These are phyloP conservation scores for Quercus ilex DNA, from an alignment of 306 rosid genomes.

Conservation along the genomic window DNA sequence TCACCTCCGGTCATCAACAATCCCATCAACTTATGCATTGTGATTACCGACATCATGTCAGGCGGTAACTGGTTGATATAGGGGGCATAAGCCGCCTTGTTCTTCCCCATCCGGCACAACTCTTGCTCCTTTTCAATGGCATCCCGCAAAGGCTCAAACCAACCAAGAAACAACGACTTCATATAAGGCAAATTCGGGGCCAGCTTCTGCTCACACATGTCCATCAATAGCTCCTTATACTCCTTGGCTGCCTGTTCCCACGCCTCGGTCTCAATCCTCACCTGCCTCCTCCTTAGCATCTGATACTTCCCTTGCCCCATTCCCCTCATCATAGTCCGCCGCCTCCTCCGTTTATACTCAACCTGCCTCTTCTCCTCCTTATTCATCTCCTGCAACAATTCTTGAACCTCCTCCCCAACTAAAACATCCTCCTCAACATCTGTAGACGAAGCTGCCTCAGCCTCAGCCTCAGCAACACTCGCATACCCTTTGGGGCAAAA, in stretches of 20 bases:
- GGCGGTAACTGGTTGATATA: constrained; percentile 66
- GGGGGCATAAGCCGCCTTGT: constrained; percentile 41
- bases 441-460: constrained; percentile 63
- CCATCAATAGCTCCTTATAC: constrained; percentile 79
- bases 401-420: constrained; percentile 45
- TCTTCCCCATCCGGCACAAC: constrained; percentile 41
- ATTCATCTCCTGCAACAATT: constrained; percentile 46
- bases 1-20: constrained; percentile 68
- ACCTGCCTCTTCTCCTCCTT: constrained; percentile 44
- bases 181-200: constrained; percentile 90
- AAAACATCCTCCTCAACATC: constrained; percentile 62
- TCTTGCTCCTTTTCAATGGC: constrained; percentile 75
- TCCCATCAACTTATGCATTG: constrained; percentile 91
- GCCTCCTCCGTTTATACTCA: constrained; percentile 17
- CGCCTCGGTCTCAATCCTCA: constrained; percentile 74
- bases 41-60: constrained; percentile 82
- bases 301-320: constrained; percentile 40
- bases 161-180: constrained; percentile 89
- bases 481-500: constrained; percentile 41
- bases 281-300: constrained; percentile 65
- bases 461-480: constrained; percentile 76
- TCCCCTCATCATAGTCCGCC: constrained; percentile 25
- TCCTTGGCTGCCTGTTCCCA: constrained; percentile 84
- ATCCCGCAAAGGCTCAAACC: constrained; percentile 82
- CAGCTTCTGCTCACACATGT: constrained; percentile 86